Evolutionary conservation across 1,284 basidiomycete genomes (phyloP), one percentile per base, ranked within the genome.

Genomic region (Ustilago bromivora): DNA sequence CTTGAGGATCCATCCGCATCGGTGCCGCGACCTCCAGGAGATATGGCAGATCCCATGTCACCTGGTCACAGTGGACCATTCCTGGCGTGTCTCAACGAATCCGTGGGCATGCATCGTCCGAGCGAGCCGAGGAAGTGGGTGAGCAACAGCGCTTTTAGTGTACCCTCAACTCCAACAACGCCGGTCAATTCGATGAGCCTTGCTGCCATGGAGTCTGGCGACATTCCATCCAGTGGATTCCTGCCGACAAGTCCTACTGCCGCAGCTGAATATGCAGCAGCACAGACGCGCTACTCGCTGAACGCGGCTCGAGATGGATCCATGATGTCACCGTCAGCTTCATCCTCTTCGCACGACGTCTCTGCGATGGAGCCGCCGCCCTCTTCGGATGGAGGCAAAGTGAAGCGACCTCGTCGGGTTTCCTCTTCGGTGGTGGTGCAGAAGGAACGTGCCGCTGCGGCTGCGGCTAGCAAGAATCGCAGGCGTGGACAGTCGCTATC

Each of bases 331-430:
- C 71, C 71, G 7, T 66, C 64, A 47, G 66, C 66, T 15, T 74
- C 71, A 17, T 61, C 70, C 2, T 58, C 64, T n/a, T 67, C 75
- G 43, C 64, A 70, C 40, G 68, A 73, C 19, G 57, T 64, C 34
- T 61, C 69, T 41, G 58, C 56, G 35, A 73, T 70, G 70, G 75
- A 77, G 32, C 70, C 75, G 17, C 76, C 74, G 12, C 66, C 70
- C 6, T 85, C 83, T 11, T 80, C 82, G 28, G 82, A 84, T 54
- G 84, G 82, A n/a, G 78, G 78, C 13, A 84, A 85, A 52, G 80
- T 82, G 23, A 85, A 80, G 61, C 71, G 83, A 9, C 76, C 76
- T 17, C 81, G 84, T 34, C 78, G 82, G 9, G 78, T 80, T 34
- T 82, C 82, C 34, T 77, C 83, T 15, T 81, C 83, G 1, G 72